Base-by-base conservation (phyloP, 164 flowering plant genomes). In the Aristolochia californica region DNA sequence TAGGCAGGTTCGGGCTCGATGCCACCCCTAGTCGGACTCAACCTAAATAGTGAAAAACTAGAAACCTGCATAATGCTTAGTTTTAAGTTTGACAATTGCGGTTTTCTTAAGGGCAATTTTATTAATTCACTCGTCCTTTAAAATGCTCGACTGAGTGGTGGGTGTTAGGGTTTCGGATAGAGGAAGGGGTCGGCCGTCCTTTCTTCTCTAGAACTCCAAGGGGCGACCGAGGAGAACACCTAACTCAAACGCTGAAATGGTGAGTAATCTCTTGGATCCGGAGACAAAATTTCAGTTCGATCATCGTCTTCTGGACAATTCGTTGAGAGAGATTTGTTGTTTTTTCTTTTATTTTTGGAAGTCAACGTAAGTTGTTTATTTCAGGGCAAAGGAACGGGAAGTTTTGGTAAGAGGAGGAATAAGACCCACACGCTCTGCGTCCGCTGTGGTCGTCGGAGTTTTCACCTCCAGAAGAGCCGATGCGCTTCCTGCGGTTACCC, bases 361-460 rank as follows among this genome's bases (percentile, higher is more conserved):
- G 9, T 24, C 23, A 11, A 22, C 1, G 28, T 10, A 50, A 48
- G 22, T 48, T 48, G 22, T 17, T 5, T 47, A 8, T 47, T 47
- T 47, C 56, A 73, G 80, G 74, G 75, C 2, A 77, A 77, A 63
- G 77, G 77, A 43, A 74, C 75, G 25, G 80, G 77, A 56, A 76
- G 80, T 58, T 76, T 73, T 47, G 80, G 80, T 21, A 73, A 76
- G 77, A 68, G 80, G 64, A 71, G 75, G 68, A 77, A 77, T 70
- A 77, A 77, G 72, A 74, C 80, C 13, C 80, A 77, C 70, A 77
- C 80, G 10, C 74, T 77, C 43, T 77, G 80, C 59, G 68, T 77
- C 44, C 60, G 80, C 23, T 77, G 78, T 43, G 80, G 77, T 3
- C 77, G 80, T 47, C 77, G 80, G 10, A 74, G 80, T 60, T 77